Conservation (phyloP, 164 flowering plant genomes). For the Tetrastigma voinierianum region DNA sequence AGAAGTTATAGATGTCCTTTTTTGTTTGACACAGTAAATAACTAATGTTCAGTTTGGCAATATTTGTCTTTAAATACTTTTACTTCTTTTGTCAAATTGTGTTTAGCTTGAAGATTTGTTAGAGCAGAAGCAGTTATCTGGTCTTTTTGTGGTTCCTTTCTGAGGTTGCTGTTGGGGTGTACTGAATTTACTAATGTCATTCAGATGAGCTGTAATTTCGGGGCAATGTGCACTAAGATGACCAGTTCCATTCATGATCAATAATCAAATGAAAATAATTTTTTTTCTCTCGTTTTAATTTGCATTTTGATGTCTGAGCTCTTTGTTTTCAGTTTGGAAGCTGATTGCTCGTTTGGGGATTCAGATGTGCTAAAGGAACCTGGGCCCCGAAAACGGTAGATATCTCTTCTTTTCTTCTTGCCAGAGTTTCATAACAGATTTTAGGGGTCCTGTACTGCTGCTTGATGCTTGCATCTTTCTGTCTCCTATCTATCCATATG, state of each 20-base stretch:
- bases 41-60: no score
- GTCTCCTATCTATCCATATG: neutral
- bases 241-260: neutral
- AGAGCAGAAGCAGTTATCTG: no score
- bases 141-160: no score
- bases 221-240: no score
- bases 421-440: neutral
- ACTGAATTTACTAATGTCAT: no score
- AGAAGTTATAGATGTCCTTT: neutral
- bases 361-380: constrained; percentile 29
- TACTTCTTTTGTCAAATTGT: no score
- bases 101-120: no score
- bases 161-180: no score
- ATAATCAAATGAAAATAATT: no score
- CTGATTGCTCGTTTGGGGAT: constrained; percentile 40
- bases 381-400: constrained; percentile 41
- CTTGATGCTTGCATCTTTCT: neutral
- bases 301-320: constrained; percentile 1
- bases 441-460: neutral
- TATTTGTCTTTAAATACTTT: no score
- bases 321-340: constrained; percentile 29
- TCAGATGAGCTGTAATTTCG: no score
- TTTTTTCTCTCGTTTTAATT: no score
- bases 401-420: constrained; percentile 3
- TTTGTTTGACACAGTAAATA: neutral